Base-by-base conservation (phyloP, 1,139 yeast species). In the Zygosaccharomyces pseudobailii region DNA sequence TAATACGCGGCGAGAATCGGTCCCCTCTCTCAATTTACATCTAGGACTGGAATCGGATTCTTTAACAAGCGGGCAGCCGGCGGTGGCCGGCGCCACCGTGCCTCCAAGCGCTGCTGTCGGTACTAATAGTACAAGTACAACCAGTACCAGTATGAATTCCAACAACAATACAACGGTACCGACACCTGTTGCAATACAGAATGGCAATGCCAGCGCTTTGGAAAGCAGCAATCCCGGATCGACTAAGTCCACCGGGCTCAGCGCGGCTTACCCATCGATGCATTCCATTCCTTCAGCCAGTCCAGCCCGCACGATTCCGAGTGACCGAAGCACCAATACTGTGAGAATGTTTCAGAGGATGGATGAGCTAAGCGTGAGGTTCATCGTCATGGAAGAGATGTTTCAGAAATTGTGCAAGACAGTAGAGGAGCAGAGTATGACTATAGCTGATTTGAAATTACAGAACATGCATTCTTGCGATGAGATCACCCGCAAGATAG, bases 371-470 rank as follows among this genome's bases (percentile, higher is more conserved):
- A 55, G 62, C 25, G 62, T 59, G 4, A 51, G 67, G 42, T 42
- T 63, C 50, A 58, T 61, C 2, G 55, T 54, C 17, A 57, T 62
- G 65, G 67, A 63, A 40, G 62, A 61, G 40, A 55, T 55, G 50
- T 57, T 62, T 21, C 50, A 55, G 25, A 55, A 56, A 23, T 43
- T 62, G 22, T 51, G 56, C 31, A 48, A 48, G 32, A 55, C 53
- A 19, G 44, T 62, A 10, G 57, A 53, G 13, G 50, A 49, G 24
- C 57, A 54, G 39, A 50, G 48, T n/a, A 20, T 43, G 9, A 37
- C 55, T 10, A 50, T 54, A 9, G 32, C 48, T 25, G 49, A 51
- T 19, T 28, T 54, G 42, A 44, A 49, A 34, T 7, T 40, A 24
- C 52, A 52, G 35, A 54, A 49, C 36, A 42, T 38, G 27, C 47